Base-by-base conservation (phyloP, 306 rosid species). In the Macrotyloma uniflorum region DNA sequence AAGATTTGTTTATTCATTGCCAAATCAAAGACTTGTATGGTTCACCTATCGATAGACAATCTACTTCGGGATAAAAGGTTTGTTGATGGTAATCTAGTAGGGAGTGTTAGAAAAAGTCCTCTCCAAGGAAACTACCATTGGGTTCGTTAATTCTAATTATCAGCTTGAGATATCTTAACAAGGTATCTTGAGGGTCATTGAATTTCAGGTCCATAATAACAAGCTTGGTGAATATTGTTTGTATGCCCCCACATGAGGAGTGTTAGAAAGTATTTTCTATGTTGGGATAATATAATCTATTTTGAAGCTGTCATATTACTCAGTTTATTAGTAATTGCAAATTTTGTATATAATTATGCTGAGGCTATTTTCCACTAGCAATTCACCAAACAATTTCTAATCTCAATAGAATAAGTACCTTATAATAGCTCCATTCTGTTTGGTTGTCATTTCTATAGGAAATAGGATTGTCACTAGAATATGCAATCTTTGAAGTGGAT, bases 351-450 rank as follows among this genome's bases (percentile, higher is more conserved):
- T 13, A 22, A 12, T 42, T 40, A 67, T 67, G 72, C 19, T 67
- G 35, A 22, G 20, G 3, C 36, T 20, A 42, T 67, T 67, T 42
- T 13, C 28, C 53, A 42, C 19, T 38, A 67, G 35, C 36, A 14
- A 67, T 42, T 42, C 54, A 43, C 14, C 13, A 67, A 67, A 67
- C 20, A 42, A 42, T 6, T 23, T 42, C 13, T 18, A 19, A 67
- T 67, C 0, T 9, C n/a, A 36, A 64, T 4, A 42, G 71, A 47
- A 76, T 55, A 59, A 79, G 64, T 77, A 95, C 99, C 98, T 95
- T 93, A 62, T 95, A 95, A 93, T 95, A 91, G 89, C 94, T 95
- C 98, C 99, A 95, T 85, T 95, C 96, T 5, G 89, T 88, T 81
- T 63, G 67, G 23, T 83, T 67, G 20, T 75, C 88, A 35, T 71